phyloP scores from a whole-genome alignment of 202 grass and related monocot species.

The Zoysia matrella region DNA sequence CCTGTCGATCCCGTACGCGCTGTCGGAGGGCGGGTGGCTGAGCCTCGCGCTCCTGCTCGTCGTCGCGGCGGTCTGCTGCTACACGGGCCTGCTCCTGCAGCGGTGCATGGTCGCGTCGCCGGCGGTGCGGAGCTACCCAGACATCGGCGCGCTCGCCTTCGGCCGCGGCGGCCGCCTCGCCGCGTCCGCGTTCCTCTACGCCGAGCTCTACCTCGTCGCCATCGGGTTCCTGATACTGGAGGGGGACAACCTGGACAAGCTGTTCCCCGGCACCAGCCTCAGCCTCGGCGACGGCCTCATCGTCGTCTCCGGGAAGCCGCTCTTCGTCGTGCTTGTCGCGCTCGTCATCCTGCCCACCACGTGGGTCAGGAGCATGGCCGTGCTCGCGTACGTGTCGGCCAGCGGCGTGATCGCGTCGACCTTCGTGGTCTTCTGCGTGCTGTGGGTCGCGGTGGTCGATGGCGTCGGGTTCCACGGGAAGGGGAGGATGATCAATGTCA shows the following conservation, averaged over 20 bases:
- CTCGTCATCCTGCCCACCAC: constrained; percentile 75
- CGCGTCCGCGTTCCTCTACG: constrained; percentile 72
- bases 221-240: constrained; percentile 82
- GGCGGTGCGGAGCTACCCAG: constrained; percentile 56
- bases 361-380: constrained; percentile 65
- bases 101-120: constrained; percentile 67
- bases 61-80: constrained; percentile 67
- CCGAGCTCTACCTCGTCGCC: constrained; percentile 89
- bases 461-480: constrained; percentile 68
- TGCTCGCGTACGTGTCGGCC: constrained; percentile 79
- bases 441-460: constrained; percentile 57
- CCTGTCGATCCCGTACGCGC: constrained; percentile 72
- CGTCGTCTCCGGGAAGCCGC: constrained; percentile 59
- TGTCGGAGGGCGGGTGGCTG: constrained; percentile 79
- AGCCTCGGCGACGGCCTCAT: constrained; percentile 9
- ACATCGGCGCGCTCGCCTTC: too few relatives aligned
- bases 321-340: constrained; percentile 67
- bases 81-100: constrained; percentile 78
- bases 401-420: constrained; percentile 70
- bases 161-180: constrained; percentile 56
- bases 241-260: constrained; percentile 84
- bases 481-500: constrained; percentile 57
- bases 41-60: constrained; percentile 62
- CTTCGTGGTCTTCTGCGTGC: constrained; percentile 65
- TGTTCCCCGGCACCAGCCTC: constrained; percentile 66